Evolutionary conservation across 2,329 filamentous ascomycete genomes (phyloP).

Genomic region (Nemania sp.): DNA sequence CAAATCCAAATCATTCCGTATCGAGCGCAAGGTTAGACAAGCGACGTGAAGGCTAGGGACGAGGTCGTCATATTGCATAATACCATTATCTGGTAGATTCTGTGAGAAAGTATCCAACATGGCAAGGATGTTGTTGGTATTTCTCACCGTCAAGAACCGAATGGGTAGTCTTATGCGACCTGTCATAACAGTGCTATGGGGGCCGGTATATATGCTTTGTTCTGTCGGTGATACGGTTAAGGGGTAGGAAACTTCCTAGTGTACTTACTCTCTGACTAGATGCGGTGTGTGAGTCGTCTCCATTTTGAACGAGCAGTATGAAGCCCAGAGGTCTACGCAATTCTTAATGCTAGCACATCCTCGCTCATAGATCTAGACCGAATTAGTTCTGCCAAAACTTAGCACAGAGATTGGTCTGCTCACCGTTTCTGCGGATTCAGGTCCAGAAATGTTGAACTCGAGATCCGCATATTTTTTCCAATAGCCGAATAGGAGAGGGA

Average conservation of each 20-base stretch:
- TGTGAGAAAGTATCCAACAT: constrained; percentile 67
- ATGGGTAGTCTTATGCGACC: constrained; percentile 43
- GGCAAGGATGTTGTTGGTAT: constrained; percentile 62
- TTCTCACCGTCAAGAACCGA: constrained; percentile 67
- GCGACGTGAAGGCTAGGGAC: constrained; percentile 46
- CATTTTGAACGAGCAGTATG: constrained; percentile 97
- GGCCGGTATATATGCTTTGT: constrained; percentile 39
- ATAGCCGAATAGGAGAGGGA: constrained; percentile 94
- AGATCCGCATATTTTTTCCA: constrained; percentile 99
- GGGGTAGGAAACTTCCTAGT: constrained; percentile 67
- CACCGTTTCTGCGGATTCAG: constrained; percentile 96
- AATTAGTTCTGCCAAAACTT: constrained; percentile 32
- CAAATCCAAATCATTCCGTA: constrained; percentile 48
- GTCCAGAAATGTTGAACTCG: constrained; percentile 95
- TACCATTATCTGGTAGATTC: constrained; percentile 64
- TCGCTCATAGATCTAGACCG: constrained; percentile 81
- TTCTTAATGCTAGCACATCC: constrained; percentile 90
- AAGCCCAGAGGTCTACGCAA: constrained; percentile 95
- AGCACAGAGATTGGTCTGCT: neutral
- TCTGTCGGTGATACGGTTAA: constrained; percentile 58
- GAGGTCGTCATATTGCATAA: constrained; percentile 44
- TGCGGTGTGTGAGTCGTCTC: constrained; percentile 94
- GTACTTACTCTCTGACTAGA: constrained; percentile 99
- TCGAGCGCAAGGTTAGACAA: constrained; percentile 40
- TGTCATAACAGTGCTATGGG: constrained; percentile 32